Evolutionary conservation across 2,329 filamentous ascomycete species (phyloP), one percentile per base, ranked within the genome.

Genomic region (Leptographium wingfieldii): DNA sequence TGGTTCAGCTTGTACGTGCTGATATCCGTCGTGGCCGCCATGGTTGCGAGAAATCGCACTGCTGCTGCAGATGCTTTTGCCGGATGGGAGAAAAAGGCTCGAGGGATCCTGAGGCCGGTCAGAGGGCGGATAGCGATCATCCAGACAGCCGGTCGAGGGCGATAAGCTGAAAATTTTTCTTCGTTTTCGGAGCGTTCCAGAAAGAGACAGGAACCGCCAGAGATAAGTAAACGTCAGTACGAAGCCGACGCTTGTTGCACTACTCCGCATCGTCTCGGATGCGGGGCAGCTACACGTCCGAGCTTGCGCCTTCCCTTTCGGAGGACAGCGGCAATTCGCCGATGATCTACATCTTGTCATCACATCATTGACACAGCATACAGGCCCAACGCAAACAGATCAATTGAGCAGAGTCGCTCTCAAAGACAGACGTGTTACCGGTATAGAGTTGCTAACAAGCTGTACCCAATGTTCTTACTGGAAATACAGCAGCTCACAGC

Each of bases 1-100:
- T 94, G 89, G 74, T 94, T 92, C 72, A 87, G 79, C 73, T 94
- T 89, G 76, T 97, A 97, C 63, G 81, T 88, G 65, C 77, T 79
- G 1, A 80, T 76, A 64, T 96, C 83, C 0, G 92, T 95, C 3
- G 83, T 81, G 57, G 82, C 81, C 64, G 88, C 81, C 83, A 83
- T 83, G 65, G 74, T 76, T 67, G 76, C 74, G 52, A 76, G 70
- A 35, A 66, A 61, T 63, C 68, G 57, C 31, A 29, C 27, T 10
- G 55, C 55, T 7, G 55, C 40, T 33, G 19, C 29, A 10, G 25
- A 22, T 14, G 27, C 27, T 16, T 27, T 22, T 14, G 22, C 2
- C 25, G 22, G 40, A 5, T 22, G 16, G 43, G 25, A 35, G 31
- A 51, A 35, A 7, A 56, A 19, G 53, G 11, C 16, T 5, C 29